Evolutionary conservation across 139 green algal genomes (phyloP).

Genomic region (Microglena sp.): DNA sequence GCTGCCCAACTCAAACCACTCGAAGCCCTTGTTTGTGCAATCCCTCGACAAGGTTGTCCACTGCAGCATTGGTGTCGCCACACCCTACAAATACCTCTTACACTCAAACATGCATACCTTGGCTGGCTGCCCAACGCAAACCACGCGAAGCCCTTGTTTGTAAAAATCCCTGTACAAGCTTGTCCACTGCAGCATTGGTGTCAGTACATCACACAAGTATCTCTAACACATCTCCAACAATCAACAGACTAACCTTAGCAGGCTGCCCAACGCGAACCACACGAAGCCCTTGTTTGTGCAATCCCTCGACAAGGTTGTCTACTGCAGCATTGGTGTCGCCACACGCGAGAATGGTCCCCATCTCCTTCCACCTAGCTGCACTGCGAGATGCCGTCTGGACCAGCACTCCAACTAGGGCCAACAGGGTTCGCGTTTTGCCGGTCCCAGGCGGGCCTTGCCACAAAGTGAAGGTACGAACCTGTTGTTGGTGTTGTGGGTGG

Average conservation of each 20-base stretch:
- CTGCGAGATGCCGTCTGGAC: neutral
- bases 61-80: too few species aligned
- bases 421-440: conserved; percentile 74
- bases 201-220: too few species aligned
- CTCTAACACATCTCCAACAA: too few species aligned
- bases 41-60: too few species aligned
- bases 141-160: conserved; percentile 44
- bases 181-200: too few species aligned
- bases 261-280: conserved; percentile 69
- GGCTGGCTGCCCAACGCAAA: conserved; percentile 57
- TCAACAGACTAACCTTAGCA: conserved; percentile 20
- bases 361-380: conserved; percentile 3
- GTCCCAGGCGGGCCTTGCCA: conserved; percentile 30
- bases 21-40: conserved; percentile 35
- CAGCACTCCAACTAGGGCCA: conserved; percentile 49
- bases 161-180: too few species aligned
- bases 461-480: neutral
- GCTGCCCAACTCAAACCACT: conserved; percentile 65
- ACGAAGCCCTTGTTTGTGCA: conserved; percentile 41
- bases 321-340: conserved; percentile 75
- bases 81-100: too few species aligned
- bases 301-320: conserved; percentile 82
- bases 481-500: too few species aligned
- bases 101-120: too few species aligned
- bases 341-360: conserved; percentile 45